Evolutionary conservation across 139 green algal species (phyloP).

Genomic region (Mesotaenium endlicherianum): DNA sequence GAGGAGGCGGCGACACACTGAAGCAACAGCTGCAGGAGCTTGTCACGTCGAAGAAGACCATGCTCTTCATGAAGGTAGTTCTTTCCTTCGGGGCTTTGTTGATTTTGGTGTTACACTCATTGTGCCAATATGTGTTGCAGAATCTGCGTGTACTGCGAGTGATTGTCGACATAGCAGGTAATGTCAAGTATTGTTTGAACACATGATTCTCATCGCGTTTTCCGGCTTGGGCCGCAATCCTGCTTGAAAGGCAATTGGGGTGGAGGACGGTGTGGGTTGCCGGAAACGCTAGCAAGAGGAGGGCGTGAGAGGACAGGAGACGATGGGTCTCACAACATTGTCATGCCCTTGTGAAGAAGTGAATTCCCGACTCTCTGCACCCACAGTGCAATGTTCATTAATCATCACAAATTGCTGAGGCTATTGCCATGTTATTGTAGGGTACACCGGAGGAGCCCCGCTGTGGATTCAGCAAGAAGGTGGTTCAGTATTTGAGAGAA

Average conservation of each 20-base stretch:
- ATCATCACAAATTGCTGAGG: not conserved
- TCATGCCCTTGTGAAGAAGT: not conserved
- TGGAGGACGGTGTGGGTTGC: too few species aligned
- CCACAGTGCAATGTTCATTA: not conserved
- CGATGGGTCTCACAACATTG: too few species aligned
- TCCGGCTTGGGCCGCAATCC: too few species aligned
- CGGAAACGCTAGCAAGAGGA: too few species aligned
- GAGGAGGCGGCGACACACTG: not conserved
- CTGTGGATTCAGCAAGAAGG: constrained; percentile 81
- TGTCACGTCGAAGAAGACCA: not conserved
- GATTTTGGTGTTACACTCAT: not conserved
- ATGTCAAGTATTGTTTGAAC: too few species aligned
- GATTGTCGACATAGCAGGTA: too few species aligned
- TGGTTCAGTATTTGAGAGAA: constrained; percentile 13
- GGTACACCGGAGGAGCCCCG: constrained; percentile 69
- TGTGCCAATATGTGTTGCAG: too few species aligned
- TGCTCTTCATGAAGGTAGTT: constrained; percentile 19
- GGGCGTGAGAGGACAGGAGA: too few species aligned
- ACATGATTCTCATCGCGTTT: too few species aligned
- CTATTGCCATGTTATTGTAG: constrained; percentile 86
- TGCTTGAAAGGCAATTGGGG: not conserved
- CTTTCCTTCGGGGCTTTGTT: not conserved
- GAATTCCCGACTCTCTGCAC: not conserved
- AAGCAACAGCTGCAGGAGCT: constrained; percentile 23
- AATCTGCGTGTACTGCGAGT: too few species aligned